Conservation (phyloP, 1,139 yeast genomes). For the Lizanozyma gosingica region DNA sequence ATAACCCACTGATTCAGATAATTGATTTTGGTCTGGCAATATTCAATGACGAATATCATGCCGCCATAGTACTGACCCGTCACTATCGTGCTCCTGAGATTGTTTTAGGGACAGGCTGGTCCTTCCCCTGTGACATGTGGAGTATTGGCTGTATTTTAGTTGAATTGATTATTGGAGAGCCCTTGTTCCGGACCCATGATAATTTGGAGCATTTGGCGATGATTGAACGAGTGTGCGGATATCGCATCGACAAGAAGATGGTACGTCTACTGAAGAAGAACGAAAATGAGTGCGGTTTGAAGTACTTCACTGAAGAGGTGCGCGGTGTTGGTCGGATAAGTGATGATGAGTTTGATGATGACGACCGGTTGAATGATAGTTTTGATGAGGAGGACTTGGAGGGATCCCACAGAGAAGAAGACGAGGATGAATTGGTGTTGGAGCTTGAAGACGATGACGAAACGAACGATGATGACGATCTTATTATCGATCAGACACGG, state of each 20-base stretch:
- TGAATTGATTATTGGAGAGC: conserved; percentile 92
- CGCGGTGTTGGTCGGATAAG: conserved; percentile 1
- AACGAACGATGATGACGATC: conserved; percentile 17
- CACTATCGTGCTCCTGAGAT: conserved; percentile 98
- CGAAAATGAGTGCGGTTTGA: conserved; percentile 36
- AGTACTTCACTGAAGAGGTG: conserved; percentile 26
- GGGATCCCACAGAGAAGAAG: conserved; percentile 4
- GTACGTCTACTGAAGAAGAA: conserved; percentile 26
- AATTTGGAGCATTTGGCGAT: conserved; percentile 89
- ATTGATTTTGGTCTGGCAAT: conserved; percentile 97
- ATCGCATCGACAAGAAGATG: conserved; percentile 29
- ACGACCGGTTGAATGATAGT: conserved; percentile 4
- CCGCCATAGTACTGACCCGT: conserved; percentile 84
- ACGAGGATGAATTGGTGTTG: conserved; percentile 5
- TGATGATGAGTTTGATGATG: conserved; percentile 11
- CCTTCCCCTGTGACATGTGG: conserved; percentile 92
- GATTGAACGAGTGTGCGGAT: conserved; percentile 73
- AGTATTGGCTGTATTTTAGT: conserved; percentile 90
- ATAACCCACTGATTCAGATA: conserved; percentile 74
- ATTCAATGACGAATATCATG: conserved; percentile 89
- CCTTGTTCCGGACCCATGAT: conserved; percentile 90
- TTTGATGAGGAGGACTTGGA: neutral
- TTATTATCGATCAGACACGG: conserved; percentile 24
- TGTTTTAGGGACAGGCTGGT: conserved; percentile 88
- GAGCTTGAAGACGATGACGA: conserved; percentile 14